phyloP scores from a whole-genome alignment of 139 green algal genomes.

The Choricystis sp. region DNA sequence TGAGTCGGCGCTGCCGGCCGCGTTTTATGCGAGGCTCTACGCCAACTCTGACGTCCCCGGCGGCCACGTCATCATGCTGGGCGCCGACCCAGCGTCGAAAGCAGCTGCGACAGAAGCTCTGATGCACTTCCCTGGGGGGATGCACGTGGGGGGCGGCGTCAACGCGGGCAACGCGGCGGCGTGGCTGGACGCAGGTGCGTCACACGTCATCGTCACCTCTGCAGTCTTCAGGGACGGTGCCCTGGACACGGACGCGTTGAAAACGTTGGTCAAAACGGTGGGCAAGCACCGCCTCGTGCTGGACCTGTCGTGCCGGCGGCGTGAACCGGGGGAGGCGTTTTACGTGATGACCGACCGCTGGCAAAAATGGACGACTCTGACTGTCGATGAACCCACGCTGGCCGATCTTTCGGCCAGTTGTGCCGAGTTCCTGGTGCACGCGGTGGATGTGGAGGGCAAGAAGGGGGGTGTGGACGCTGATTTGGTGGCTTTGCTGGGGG shows the following conservation, averaged over 20 bases:
- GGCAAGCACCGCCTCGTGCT: constrained; percentile 82
- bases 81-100: constrained; percentile 49
- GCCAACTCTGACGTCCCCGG: constrained; percentile 52
- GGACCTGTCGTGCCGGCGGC: constrained; percentile 79
- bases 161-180: constrained; percentile 58
- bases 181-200: constrained; percentile 81
- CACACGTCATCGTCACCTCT: constrained; percentile 93
- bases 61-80: constrained; percentile 98
- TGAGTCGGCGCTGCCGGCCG: constrained; percentile 60
- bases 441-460: constrained; percentile 96
- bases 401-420: constrained; percentile 46
- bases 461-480: constrained; percentile 89
- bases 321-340: constrained; percentile 21
- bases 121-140: constrained; percentile 55
- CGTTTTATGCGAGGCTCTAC: constrained; percentile 81
- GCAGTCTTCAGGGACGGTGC: constrained; percentile 77
- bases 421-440: constrained; percentile 95
- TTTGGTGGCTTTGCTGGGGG: constrained; percentile 70
- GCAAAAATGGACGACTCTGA: constrained; percentile 48
- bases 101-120: constrained; percentile 34
- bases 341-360: constrained; percentile 59
- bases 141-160: constrained; percentile 92
- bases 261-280: constrained; percentile 56
- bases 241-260: constrained; percentile 67
- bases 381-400: constrained; percentile 39